A percentile compares a stretch with the other conserved stretches of the same genome.
Evolutionary conservation across 78 protist species (phyloP).

Genomic region (Dictyostelium capitatum): DNA sequence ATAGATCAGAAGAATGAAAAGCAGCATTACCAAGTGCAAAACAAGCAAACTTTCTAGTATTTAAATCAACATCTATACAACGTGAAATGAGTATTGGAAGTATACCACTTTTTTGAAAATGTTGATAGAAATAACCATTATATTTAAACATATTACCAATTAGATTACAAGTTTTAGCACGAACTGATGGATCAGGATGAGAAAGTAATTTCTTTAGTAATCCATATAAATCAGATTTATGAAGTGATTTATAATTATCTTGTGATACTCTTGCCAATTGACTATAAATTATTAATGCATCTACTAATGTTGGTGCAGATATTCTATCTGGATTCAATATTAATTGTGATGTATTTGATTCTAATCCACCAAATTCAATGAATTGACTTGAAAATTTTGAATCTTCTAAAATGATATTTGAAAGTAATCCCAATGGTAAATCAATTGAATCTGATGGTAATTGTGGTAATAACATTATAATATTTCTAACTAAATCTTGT

Average conservation of each 20-base stretch:
- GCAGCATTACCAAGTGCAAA: constrained; percentile 96
- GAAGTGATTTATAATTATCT: constrained; percentile 63
- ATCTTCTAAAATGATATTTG: constrained; percentile 39
- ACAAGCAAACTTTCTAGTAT: constrained; percentile 92
- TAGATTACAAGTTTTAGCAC: constrained; percentile 92
- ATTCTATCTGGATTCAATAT: constrained; percentile 26
- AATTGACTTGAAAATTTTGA: constrained; percentile 19
- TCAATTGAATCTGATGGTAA: constrained; percentile 66
- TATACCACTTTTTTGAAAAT: constrained; percentile 29
- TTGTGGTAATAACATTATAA: constrained; percentile 20
- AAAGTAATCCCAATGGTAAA: constrained; percentile 50
- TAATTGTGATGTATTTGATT: neutral
- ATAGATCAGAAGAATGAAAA: constrained; percentile 84
- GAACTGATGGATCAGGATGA: constrained; percentile 73
- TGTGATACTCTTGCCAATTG: constrained; percentile 85
- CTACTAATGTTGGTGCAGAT: neutral
- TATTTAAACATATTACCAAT: constrained; percentile 93
- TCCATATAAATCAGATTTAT: constrained; percentile 37
- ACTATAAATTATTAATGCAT: constrained; percentile 76
- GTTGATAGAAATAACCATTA: constrained; percentile 82
- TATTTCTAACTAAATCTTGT: constrained; percentile 24
- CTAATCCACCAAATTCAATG: constrained; percentile 52
- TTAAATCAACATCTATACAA: constrained; percentile 72
- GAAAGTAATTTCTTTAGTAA: constrained; percentile 31
- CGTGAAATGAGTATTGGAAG: constrained; percentile 45